phyloP scores from a whole-genome alignment of 176 grass and related monocot genomes.

The Triticum monococcum region DNA sequence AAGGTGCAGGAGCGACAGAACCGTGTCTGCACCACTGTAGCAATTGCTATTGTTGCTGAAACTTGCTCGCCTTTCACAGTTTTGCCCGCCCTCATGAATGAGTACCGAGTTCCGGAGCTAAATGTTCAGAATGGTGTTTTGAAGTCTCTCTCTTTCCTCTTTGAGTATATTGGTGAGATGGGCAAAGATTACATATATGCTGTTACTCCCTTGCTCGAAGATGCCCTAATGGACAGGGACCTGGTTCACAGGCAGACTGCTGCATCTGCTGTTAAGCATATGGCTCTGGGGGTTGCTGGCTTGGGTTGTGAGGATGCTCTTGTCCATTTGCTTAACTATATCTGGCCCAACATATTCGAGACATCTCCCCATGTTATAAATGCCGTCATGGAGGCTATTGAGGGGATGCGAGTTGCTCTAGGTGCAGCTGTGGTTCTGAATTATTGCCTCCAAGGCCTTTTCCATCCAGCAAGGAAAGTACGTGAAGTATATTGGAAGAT shows the following conservation, averaged over 20 bases:
- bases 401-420: constrained; percentile 95
- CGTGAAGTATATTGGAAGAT: constrained; percentile 99
- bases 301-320: constrained; percentile 98
- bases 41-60: constrained; percentile 96
- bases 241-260: constrained; percentile 92
- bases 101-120: constrained; percentile 87
- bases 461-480: constrained; percentile 95
- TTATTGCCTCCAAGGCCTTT: constrained; percentile 94
- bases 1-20: constrained; percentile 98
- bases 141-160: constrained; percentile 94
- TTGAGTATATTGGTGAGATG: constrained; percentile 99
- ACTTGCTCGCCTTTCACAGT: constrained; percentile 96
- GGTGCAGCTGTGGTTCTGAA: constrained; percentile 88
- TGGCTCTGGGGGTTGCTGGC: constrained; percentile 91
- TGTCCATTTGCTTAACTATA: constrained; percentile 93
- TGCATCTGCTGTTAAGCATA: constrained; percentile 95
- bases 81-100: constrained; percentile 93
- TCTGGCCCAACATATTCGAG: constrained; percentile 98
- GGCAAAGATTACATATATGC: constrained; percentile 99
- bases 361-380: constrained; percentile 94
- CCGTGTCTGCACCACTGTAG: constrained; percentile 93
- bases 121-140: constrained; percentile 98
- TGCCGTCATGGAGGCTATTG: constrained; percentile 94
- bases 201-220: constrained; percentile 89
- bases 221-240: constrained; percentile 97